Conservation (phyloP, 805 yeast species). For the Zygotorulaspora danielsina region DNA sequence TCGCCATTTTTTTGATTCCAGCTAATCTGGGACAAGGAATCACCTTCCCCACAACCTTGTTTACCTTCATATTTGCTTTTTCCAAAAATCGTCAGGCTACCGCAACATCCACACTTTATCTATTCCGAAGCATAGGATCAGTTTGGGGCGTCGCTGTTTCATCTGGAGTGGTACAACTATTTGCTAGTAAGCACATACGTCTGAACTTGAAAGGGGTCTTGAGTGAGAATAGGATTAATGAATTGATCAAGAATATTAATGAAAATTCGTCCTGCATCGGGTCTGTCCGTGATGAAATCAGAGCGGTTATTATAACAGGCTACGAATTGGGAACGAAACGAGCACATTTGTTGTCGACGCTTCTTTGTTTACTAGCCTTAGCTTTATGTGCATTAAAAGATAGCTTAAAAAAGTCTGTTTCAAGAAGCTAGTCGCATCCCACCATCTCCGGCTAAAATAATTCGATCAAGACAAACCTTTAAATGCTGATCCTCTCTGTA, state of each 20-base stretch:
- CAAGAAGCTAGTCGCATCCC: not conserved
- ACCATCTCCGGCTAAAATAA: no score
- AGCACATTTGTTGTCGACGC: slow-evolving; percentile 14
- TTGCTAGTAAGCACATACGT: slow-evolving; percentile 9
- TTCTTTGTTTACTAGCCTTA: slow-evolving; percentile 11
- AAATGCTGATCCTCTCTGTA: no score
- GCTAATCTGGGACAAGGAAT: slow-evolving; percentile 41
- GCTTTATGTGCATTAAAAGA: slow-evolving; percentile 11
- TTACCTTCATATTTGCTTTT: slow-evolving; percentile 37
- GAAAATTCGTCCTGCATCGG: slow-evolving; percentile 15
- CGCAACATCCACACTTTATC: slow-evolving; percentile 39
- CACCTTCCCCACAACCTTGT: slow-evolving; percentile 38
- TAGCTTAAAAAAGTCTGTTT: slow-evolving; percentile 6
- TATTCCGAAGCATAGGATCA: slow-evolving; percentile 40
- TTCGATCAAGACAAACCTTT: no score
- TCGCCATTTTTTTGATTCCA: slow-evolving; percentile 33
- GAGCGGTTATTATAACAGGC: slow-evolving; percentile 13
- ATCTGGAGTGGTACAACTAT: slow-evolving; percentile 15
- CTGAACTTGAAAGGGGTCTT: slow-evolving; percentile 8
- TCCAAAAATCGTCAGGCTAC: slow-evolving; percentile 37
- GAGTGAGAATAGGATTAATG: slow-evolving; percentile 10
- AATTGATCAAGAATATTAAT: slow-evolving; percentile 12
- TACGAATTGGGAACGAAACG: slow-evolving; percentile 14
- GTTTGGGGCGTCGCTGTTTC: slow-evolving; percentile 40
- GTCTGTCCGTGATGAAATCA: slow-evolving; percentile 11